Conservation (phyloP, 2,329 filamentous ascomycete genomes). For the Ascochyta rabiei region DNA sequence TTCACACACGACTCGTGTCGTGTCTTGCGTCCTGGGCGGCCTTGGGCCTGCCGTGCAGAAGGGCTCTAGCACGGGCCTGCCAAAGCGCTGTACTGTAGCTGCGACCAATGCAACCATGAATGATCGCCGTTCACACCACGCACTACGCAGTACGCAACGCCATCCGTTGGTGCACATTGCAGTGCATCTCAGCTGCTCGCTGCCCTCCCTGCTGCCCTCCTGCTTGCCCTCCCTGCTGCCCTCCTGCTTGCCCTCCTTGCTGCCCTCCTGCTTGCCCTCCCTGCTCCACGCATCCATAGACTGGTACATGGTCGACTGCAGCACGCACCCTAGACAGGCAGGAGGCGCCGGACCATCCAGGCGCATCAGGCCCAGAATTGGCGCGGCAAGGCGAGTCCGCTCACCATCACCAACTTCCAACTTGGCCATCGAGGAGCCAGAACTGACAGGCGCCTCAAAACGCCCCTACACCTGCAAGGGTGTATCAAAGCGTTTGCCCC, state of each 20-base stretch:
- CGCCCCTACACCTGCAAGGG: conserved; percentile 15
- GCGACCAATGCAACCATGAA: conserved; percentile 10
- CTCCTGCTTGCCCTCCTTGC: neutral
- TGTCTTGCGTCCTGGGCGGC: neutral
- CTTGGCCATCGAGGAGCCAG: conserved; percentile 18
- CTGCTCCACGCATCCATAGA: conserved; percentile 1
- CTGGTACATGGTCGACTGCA: conserved; percentile 3
- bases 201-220: conserved; percentile 21
- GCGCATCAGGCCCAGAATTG: conserved; percentile 8
- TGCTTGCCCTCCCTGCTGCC: conserved; percentile 1
- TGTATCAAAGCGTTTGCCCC: conserved; percentile 17
- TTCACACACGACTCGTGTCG: conserved; percentile 13
- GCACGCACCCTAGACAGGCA: conserved; percentile 22
- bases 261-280: neutral
- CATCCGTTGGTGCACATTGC: conserved; percentile 9
- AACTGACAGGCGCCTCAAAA: conserved; percentile 30
- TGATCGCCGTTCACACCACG: conserved; percentile 2
- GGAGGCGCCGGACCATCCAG: conserved; percentile 24
- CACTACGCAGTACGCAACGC: neutral
- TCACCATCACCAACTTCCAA: conserved; percentile 10
- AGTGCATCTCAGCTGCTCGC: conserved; percentile 28
- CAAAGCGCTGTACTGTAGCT: conserved; percentile 14
- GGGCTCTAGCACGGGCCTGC: conserved; percentile 6
- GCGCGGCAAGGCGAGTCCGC: conserved; percentile 3
- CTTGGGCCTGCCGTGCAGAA: conserved; percentile 11